These are phyloP conservation scores for Xerocomus minutiporus DNA, from an alignment of 1,284 basidiomycete genomes.

Conservation along the genomic window DNA sequence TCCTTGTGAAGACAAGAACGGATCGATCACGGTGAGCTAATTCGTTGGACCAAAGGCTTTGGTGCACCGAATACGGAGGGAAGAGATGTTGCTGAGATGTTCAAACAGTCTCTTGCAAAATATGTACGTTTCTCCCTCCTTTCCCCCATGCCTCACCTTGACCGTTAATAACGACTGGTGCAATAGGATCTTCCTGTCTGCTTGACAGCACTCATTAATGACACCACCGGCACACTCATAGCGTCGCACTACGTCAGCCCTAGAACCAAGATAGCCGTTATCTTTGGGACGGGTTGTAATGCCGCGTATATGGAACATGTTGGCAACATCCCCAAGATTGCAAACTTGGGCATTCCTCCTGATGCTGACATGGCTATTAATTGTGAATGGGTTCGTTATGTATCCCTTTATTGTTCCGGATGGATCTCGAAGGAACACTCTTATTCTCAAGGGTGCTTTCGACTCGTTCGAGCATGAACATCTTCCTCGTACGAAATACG, in stretches of 20 bases:
- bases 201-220: slow-evolving; percentile 88
- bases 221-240: slow-evolving; percentile 96
- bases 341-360: slow-evolving; percentile 65
- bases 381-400: slow-evolving; percentile 78
- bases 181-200: slow-evolving; percentile 65
- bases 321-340: slow-evolving; percentile 73
- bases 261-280: slow-evolving; percentile 87
- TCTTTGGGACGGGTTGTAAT: slow-evolving; percentile 98
- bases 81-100: slow-evolving; percentile 89
- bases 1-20: slow-evolving; percentile 64
- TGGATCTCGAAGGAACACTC: not conserved
- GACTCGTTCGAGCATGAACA: slow-evolving; percentile 96
- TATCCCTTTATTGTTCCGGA: not conserved
- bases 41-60: slow-evolving; percentile 99
- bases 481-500: slow-evolving; percentile 92
- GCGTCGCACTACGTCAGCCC: slow-evolving; percentile 96
- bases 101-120: slow-evolving; percentile 77
- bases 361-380: slow-evolving; percentile 90
- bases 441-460: slow-evolving; percentile 76
- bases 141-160: not conserved
- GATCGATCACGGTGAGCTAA: slow-evolving; percentile 93
- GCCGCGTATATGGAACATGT: slow-evolving; percentile 96
- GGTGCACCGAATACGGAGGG: slow-evolving; percentile 92
- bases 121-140: slow-evolving; percentile 43
- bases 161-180: not conserved